Percentiles rank a stretch among this genome's conserved stretches.
Conservation (phyloP, 805 yeast genomes). For the Kodamaea hsintzibuensis region DNA sequence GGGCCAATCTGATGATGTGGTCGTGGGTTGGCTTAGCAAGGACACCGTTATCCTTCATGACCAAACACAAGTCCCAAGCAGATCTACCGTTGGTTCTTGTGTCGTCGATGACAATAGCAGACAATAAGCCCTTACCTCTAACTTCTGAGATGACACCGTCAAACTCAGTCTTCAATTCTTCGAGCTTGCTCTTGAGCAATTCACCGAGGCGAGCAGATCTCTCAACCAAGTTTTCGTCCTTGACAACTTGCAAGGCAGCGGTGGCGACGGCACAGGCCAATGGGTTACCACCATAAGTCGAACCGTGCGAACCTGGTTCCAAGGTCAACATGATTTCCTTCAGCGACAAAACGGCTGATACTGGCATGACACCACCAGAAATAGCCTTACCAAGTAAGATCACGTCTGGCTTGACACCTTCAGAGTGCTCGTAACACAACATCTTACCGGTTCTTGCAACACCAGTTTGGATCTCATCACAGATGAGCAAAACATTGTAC, state of each 20-base stretch:
- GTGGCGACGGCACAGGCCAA: slow-evolving; percentile 89
- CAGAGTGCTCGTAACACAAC: slow-evolving; percentile 85
- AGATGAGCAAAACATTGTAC: slow-evolving; percentile 84
- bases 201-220: slow-evolving; percentile 74
- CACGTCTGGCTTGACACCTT: slow-evolving; percentile 80
- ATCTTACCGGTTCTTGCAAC: slow-evolving; percentile 95
- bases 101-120: slow-evolving; percentile 90
- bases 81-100: slow-evolving; percentile 81
- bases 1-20: slow-evolving; percentile 92
- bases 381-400: slow-evolving; percentile 91
- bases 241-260: slow-evolving; percentile 88
- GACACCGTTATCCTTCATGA: slow-evolving; percentile 86
- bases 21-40: slow-evolving; percentile 97
- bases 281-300: slow-evolving; percentile 98
- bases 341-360: slow-evolving; percentile 89
- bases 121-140: slow-evolving; percentile 82
- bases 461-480: slow-evolving; percentile 98
- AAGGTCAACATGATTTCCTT: slow-evolving; percentile 84
- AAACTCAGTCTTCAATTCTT: slow-evolving; percentile 51
- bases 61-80: slow-evolving; percentile 93
- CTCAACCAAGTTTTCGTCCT: slow-evolving; percentile 82
- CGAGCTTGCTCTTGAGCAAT: slow-evolving; percentile 60
- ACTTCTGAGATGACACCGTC: slow-evolving; percentile 59
- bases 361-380: slow-evolving; percentile 93
- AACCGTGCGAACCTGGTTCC: slow-evolving; percentile 96